A percentile compares a stretch with the other conserved stretches of the same genome.
Evolutionary conservation across 129 eudicot species (phyloP).

Genomic region (Flaveria linearis): DNA sequence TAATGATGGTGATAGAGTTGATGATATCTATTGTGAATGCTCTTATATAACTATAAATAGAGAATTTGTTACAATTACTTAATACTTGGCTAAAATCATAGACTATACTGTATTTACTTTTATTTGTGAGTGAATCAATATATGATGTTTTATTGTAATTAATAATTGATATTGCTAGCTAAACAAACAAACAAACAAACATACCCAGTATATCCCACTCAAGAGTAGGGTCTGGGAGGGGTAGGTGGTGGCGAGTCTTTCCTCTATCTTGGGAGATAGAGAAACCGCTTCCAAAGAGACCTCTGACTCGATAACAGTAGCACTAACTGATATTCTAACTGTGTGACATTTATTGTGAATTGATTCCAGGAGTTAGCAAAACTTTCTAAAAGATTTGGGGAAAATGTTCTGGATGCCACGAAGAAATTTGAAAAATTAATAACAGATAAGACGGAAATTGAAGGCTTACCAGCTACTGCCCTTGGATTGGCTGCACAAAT

Average conservation of each 20-base stretch:
- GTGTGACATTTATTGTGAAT: background rate
- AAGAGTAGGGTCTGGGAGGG: too few species aligned
- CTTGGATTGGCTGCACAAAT: constrained; percentile 88
- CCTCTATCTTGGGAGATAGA: too few species aligned
- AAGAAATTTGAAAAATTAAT: constrained; percentile 85
- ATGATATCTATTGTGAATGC: too few species aligned
- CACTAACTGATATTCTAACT: too few species aligned
- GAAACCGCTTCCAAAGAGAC: too few species aligned
- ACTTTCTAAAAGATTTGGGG: constrained; percentile 74
- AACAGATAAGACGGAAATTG: constrained; percentile 75
- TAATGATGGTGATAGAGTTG: too few species aligned
- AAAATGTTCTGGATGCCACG: constrained; percentile 88
- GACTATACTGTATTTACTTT: background rate
- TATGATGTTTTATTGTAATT: background rate
- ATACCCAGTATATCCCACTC: too few species aligned
- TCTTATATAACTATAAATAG: background rate
- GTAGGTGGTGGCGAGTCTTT: too few species aligned
- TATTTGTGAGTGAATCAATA: background rate
- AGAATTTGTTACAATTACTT: background rate
- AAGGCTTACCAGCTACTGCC: constrained; percentile 86
- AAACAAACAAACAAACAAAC: too few species aligned
- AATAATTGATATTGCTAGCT: background rate
- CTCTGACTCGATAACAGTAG: too few species aligned
- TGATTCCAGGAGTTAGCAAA: constrained; percentile 71
- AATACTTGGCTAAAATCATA: background rate